Evolutionary conservation across 2,329 filamentous ascomycete genomes (phyloP).

Genomic region (Dryadomyces sulphureus): DNA sequence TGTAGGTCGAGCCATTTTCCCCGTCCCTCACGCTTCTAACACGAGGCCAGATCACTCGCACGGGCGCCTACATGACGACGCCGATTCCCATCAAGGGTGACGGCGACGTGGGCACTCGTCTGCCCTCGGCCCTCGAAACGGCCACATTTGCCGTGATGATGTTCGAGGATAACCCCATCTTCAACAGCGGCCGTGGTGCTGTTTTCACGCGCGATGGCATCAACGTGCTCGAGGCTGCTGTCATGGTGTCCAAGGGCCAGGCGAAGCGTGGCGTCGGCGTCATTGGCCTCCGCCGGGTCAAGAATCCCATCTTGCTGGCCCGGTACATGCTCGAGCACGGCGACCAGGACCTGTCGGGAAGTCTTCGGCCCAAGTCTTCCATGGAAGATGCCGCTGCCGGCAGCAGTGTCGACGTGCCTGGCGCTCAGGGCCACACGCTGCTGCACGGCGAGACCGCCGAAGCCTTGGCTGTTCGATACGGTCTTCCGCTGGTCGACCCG

Average conservation of each 20-base stretch:
- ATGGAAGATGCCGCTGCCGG: neutral
- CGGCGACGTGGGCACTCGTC: neutral
- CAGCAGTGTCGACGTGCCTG: constrained; percentile 15
- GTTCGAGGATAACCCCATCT: constrained; percentile 67
- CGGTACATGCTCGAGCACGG: constrained; percentile 54
- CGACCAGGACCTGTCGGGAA: constrained; percentile 34
- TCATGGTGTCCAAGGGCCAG: constrained; percentile 65
- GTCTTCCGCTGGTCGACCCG: constrained; percentile 52
- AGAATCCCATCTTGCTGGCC: constrained; percentile 66
- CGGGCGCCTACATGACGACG: constrained; percentile 31
- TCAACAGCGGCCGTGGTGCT: constrained; percentile 72
- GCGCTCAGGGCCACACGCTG: constrained; percentile 34
- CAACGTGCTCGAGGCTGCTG: constrained; percentile 73
- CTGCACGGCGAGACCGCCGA: constrained; percentile 49
- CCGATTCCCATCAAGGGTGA: constrained; percentile 6
- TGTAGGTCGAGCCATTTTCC: constrained; percentile 20
- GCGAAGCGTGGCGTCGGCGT: constrained; percentile 68
- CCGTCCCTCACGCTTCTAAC: neutral
- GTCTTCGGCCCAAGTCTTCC: neutral
- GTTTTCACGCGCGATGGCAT: constrained; percentile 74
- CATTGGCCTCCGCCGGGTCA: constrained; percentile 57
- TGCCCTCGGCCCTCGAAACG: constrained; percentile 51
- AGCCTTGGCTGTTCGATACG: constrained; percentile 50
- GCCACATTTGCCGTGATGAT: constrained; percentile 61
- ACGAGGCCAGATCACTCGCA: constrained; percentile 26